These are phyloP conservation scores for Fraxinus velutina DNA, from an alignment of 305 asterid species.

Conservation along the genomic window DNA sequence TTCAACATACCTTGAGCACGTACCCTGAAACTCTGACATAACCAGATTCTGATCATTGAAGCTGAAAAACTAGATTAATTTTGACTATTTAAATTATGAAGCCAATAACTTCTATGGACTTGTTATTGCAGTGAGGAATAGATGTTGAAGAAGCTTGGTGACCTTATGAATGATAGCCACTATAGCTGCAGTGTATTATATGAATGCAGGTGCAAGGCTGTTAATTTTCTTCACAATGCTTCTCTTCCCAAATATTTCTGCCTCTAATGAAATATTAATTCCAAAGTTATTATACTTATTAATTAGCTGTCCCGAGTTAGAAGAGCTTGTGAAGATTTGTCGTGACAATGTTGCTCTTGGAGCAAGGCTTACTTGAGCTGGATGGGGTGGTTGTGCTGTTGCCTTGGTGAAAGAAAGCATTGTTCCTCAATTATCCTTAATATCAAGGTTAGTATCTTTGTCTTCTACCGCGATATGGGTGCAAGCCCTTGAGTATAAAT, in stretches of 20 bases:
- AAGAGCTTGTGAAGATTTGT: constrained; percentile 69
- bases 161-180: constrained; percentile 90
- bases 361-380: constrained; percentile 94
- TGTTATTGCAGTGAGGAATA: constrained; percentile 64
- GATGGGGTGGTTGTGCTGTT: constrained; percentile 98
- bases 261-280: neutral
- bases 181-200: constrained; percentile 80
- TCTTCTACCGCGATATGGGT: neutral
- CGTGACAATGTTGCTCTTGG: constrained; percentile 85
- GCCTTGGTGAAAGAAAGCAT: constrained; percentile 76
- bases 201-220: constrained; percentile 75
- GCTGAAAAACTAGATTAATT: neutral
- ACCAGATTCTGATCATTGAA: neutral
- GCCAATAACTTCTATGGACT: neutral
- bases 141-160: constrained; percentile 74
- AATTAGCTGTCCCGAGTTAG: constrained; percentile 81
- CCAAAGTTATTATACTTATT: neutral
- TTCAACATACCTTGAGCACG: neutral
- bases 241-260: neutral
- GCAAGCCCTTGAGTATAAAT: neutral
- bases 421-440: constrained; percentile 77
- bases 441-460: constrained; percentile 53
- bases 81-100: neutral
- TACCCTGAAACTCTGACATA: too few relatives aligned
- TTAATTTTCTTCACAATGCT: neutral